Conservation (phyloP, 106 monocot genomes). For the Dactylorhiza incarnata region DNA sequence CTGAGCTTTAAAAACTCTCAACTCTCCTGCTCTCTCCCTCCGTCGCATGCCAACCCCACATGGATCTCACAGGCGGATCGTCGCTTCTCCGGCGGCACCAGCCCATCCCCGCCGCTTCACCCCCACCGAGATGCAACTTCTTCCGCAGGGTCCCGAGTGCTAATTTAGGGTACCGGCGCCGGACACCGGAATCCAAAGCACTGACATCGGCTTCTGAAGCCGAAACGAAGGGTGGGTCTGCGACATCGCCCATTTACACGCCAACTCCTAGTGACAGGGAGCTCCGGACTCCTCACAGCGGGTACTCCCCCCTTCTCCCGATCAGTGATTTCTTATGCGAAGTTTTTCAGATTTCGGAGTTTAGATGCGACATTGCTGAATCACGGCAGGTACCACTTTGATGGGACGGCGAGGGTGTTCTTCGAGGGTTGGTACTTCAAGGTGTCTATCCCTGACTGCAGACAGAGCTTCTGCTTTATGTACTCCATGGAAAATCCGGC, state of each 20-base stretch:
- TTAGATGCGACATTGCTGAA: background rate
- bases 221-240: background rate
- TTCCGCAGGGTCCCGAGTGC: background rate
- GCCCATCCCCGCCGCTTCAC: background rate
- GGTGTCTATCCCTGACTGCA: slow-evolving; percentile 68
- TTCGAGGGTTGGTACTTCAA: slow-evolving; percentile 99
- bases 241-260: slow-evolving; percentile 38
- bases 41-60: background rate
- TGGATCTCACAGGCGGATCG: slow-evolving; percentile 4
- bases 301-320: slow-evolving; percentile 28
- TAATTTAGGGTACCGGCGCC: background rate
- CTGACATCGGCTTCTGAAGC: background rate
- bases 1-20: background rate
- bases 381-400: slow-evolving; percentile 79
- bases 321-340: background rate
- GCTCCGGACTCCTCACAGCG: slow-evolving; percentile 94
- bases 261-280: slow-evolving; percentile 67
- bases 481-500: slow-evolving; percentile 90
- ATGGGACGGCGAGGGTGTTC: slow-evolving; percentile 59
- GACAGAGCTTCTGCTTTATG: slow-evolving; percentile 97
- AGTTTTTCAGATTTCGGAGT: background rate
- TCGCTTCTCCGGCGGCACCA: background rate
- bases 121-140: background rate
- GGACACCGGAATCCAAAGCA: background rate
- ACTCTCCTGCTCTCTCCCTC: background rate